Evolutionary conservation across 1,284 basidiomycete genomes (phyloP).

Genomic region (Rhodotorula sp.): DNA sequence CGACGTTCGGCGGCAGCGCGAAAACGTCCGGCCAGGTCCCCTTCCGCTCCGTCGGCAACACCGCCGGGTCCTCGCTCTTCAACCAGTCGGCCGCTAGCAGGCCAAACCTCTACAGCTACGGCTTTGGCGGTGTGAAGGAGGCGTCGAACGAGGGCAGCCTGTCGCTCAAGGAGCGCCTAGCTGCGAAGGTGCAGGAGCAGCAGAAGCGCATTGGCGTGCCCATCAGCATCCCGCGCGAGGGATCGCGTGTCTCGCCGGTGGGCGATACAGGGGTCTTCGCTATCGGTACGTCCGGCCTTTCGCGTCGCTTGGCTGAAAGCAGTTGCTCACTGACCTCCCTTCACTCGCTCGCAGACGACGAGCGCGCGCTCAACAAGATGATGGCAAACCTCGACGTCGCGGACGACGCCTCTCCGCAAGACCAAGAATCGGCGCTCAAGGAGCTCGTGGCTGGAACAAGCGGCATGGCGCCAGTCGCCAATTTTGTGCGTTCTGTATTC

Average conservation of each 20-base stretch:
- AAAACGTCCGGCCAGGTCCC: not conserved
- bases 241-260: not conserved
- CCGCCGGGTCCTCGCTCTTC: not conserved
- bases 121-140: not conserved
- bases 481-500: constrained; percentile 3
- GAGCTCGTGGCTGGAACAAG: constrained; percentile 35
- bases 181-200: constrained; percentile 6
- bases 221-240: constrained; percentile 32
- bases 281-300: not conserved
- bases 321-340: not conserved
- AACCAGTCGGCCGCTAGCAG: not conserved
- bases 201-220: constrained; percentile 28
- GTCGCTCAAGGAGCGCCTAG: constrained; percentile 18
- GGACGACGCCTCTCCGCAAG: constrained; percentile 18
- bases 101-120: not conserved
- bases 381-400: constrained; percentile 17
- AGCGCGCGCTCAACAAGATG: not conserved
- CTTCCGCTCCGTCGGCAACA: not conserved
- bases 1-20: too few relatives aligned
- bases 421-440: constrained; percentile 33
- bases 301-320: not conserved
- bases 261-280: not conserved
- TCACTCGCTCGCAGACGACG: constrained; percentile 4
- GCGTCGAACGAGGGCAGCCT: not conserved
- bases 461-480: constrained; percentile 33